Base-by-base conservation (phyloP, 495 filamentous ascomycete genomes). In the Bacidia gigantensis region DNA sequence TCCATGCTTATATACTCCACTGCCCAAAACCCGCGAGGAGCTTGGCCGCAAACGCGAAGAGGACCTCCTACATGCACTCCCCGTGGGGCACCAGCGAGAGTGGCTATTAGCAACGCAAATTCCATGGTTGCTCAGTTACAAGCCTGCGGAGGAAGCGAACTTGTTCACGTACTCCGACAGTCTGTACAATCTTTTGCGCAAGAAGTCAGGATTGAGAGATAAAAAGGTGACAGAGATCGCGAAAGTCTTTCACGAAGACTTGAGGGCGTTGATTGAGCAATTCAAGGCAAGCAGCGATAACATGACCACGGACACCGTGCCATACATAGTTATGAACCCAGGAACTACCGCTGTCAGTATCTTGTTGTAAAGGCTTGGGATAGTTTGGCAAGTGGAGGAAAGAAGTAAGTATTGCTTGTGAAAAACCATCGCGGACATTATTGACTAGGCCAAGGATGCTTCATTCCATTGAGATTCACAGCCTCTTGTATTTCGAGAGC, bases 1-100 rank as follows among this genome's bases (percentile, higher is more conserved):
- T 1, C 60, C 71, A 2, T 56, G 58, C 2, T 60, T 74, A 1
- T 72, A 62, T 58, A 35, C 48, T 3, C 29, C 57, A 0, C 64
- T 63, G 0, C 71, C 70, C 0, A 46, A 52, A 64, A 42, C 5
- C 29, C 29, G 5, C 7, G 14, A 35, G 29, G 14, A 5, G 14
- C 14, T 35, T 5, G 7, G 14, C 7, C 5, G 7, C 14, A 7
- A 35, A 7, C 5, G 7, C 7, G 29, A 35, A 14, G 14, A 35
- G 29, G 29, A 35, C 5, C 29, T 35, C 29, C 5, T 14, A 5
- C 7, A 5, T 7, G 29, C 29, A 35, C 29, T 35, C 14, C 29
- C 29, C 7, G 14, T 35, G 14, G 29, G 29, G 7, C 5, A 5
- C 29, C 7, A 35, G 14, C 5, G 14, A 14, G 29, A 35, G 5